Percentiles rank a stretch among this genome's conserved stretches.
Conservation (phyloP, 179 eudicot species). For the Heliamphora ciliata region DNA sequence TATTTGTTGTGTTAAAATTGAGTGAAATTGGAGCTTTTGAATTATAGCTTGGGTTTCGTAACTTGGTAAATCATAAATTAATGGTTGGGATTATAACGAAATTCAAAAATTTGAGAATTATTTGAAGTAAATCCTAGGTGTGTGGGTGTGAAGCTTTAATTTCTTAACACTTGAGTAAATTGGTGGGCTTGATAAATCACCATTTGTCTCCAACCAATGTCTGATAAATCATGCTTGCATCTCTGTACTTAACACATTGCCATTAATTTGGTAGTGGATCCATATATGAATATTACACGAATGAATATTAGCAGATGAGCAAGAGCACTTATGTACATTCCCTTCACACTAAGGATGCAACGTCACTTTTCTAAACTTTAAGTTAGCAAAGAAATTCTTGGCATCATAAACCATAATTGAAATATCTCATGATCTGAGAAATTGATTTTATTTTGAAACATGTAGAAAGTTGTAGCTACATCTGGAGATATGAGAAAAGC, state of each 20-base stretch:
- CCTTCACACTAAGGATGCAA: background rate
- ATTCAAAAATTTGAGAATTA: too few relatives aligned
- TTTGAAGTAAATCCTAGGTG: too few relatives aligned
- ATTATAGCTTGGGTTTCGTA: too few relatives aligned
- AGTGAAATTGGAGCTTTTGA: too few relatives aligned
- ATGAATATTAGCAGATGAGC: background rate
- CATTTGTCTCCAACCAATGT: background rate
- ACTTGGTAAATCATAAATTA: too few relatives aligned
- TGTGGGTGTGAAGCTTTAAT: too few relatives aligned
- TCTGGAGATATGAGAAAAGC: conserved; percentile 98
- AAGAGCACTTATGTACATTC: background rate
- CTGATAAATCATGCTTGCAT: conserved; percentile 9
- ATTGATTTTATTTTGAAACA: conserved; percentile 13
- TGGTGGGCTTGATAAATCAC: background rate
- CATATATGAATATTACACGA: background rate
- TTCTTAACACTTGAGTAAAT: too few relatives aligned
- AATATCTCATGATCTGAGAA: background rate
- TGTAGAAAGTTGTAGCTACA: conserved; percentile 94
- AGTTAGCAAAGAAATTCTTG: background rate
- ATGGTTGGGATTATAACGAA: too few relatives aligned
- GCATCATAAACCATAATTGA: background rate
- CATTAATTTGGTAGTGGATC: background rate
- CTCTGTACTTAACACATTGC: conserved; percentile 1
- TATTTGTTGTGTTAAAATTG: too few relatives aligned
- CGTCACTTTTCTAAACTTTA: background rate